These are phyloP conservation scores for Blastobotrys robertii DNA, from an alignment of 805 yeast species.

Conservation along the genomic window DNA sequence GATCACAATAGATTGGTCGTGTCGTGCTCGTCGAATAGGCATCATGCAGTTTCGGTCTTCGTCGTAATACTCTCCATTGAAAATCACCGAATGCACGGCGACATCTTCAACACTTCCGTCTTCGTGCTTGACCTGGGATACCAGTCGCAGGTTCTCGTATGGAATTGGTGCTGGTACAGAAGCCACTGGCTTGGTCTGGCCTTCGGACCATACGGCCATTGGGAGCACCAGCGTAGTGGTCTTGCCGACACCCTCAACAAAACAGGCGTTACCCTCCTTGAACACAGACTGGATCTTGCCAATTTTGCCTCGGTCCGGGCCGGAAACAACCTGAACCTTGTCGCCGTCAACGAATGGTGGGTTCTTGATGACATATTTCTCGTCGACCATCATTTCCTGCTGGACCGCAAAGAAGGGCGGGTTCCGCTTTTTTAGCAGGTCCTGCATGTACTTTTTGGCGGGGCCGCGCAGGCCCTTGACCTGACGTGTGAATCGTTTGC, in stretches of 20 bases:
- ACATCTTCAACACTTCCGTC: conserved; percentile 54
- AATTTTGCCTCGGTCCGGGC: conserved; percentile 64
- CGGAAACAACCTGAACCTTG: conserved; percentile 60
- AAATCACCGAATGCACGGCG: conserved; percentile 66
- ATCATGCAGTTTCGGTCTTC: conserved; percentile 59
- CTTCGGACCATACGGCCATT: conserved; percentile 58
- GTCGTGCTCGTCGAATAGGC: conserved; percentile 69
- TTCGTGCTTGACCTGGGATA: conserved; percentile 65
- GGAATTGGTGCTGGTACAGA: conserved; percentile 59
- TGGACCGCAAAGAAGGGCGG: conserved; percentile 19
- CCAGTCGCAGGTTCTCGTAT: conserved; percentile 55
- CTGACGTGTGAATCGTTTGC: conserved; percentile 10
- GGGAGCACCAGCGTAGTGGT: conserved; percentile 59
- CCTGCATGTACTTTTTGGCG: conserved; percentile 12
- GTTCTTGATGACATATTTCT: conserved; percentile 30
- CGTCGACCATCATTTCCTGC: conserved; percentile 22
- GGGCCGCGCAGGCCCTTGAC: conserved; percentile 15
- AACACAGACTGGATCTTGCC: conserved; percentile 55
- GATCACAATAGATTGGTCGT: conserved; percentile 57
- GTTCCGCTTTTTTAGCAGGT: conserved; percentile 7
- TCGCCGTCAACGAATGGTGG: conserved; percentile 58
- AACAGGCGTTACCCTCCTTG: conserved; percentile 50
- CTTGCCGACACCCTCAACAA: conserved; percentile 60
- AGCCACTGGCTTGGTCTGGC: conserved; percentile 61
- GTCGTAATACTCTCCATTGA: conserved; percentile 65